These are phyloP conservation scores for Trichophyton verrucosum DNA, from an alignment of 2,329 filamentous ascomycete genomes.

Conservation along the genomic window DNA sequence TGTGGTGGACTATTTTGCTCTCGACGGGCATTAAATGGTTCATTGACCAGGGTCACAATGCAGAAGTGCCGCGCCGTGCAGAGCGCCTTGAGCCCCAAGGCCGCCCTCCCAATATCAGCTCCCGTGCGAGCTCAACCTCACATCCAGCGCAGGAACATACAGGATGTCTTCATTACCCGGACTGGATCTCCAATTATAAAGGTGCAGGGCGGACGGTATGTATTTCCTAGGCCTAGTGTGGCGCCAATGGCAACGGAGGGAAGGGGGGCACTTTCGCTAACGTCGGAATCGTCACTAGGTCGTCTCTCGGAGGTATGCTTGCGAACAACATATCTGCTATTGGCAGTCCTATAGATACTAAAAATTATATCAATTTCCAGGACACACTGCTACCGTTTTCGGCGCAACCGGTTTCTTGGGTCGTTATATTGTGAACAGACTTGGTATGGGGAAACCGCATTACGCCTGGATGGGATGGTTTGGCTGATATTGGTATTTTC, in stretches of 20 bases:
- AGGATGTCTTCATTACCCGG: constrained; percentile 84
- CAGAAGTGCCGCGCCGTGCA: constrained; percentile 35
- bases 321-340: constrained; percentile 10
- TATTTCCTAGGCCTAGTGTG: constrained; percentile 11
- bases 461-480: constrained; percentile 15
- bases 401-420: constrained; percentile 92
- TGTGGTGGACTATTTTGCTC: constrained; percentile 2
- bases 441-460: constrained; percentile 45
- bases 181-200: constrained; percentile 93
- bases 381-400: constrained; percentile 94
- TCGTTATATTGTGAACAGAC: constrained; percentile 91
- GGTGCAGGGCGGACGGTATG: constrained; percentile 77
- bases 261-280: constrained; percentile 15
- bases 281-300: constrained; percentile 39
- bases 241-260: constrained; percentile 7
- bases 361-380: constrained; percentile 34
- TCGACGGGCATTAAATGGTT: constrained; percentile 14
- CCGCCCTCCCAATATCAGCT: constrained; percentile 22
- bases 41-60: constrained; percentile 27
- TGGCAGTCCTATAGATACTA: neutral
- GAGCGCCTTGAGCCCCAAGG: constrained; percentile 29
- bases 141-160: constrained; percentile 41
- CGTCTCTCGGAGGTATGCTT: constrained; percentile 66
- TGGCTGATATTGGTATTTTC: constrained; percentile 19
- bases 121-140: constrained; percentile 25